Base-by-base conservation (phyloP, 1,284 basidiomycete species). In the Omphalotus olearius region DNA sequence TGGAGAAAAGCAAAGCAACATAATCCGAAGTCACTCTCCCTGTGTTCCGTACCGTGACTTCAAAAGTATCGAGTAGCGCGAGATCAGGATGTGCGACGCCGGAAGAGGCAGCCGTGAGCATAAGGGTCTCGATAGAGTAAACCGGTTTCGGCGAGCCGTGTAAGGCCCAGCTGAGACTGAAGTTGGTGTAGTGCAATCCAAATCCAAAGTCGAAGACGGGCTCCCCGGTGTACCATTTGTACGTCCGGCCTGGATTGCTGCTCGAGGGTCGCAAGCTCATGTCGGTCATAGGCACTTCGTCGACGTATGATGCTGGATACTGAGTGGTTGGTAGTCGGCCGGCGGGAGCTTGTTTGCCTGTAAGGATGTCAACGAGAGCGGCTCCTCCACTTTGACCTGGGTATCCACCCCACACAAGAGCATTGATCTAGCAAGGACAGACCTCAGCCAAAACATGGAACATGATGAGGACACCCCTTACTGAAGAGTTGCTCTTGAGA, bases 331-430 rank as follows among this genome's bases (percentile, higher is more conserved):
- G 68, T 5, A 82, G 72, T 43, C 79, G 78, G 23, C 79, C 79
- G 10, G 79, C 72, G 18, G 79, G 79, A 2, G 79, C 69, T 18
- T 65, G 66, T 44, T 74, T 76, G 20, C 79, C 79, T 0, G 63
- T 70, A 26, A 82, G 54, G 56, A 79, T 74, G 52, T 79, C 74
- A 48, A 74, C 71, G 30, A 81, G 56, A 4, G 78, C 78, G 4
- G 71, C 66, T 18, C 78, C 79, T 3, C 78, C 79, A 54, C 72
- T 75, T 58, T 80, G 77, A 4, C 77, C 74, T 1, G 78, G 78
- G 59, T 80, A 79, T 1, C 79, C 79, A 11, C 66, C 78, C 78
- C 79, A 81, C 10, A 82, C 33, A 39, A 81, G 69, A 0, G 77
- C 73, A 55, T 75, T 78, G 33, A 81, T 71, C 78, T 79, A 52